phyloP scores from a whole-genome alignment of 345 rosid genomes.

The Toxicodendron radicans region DNA sequence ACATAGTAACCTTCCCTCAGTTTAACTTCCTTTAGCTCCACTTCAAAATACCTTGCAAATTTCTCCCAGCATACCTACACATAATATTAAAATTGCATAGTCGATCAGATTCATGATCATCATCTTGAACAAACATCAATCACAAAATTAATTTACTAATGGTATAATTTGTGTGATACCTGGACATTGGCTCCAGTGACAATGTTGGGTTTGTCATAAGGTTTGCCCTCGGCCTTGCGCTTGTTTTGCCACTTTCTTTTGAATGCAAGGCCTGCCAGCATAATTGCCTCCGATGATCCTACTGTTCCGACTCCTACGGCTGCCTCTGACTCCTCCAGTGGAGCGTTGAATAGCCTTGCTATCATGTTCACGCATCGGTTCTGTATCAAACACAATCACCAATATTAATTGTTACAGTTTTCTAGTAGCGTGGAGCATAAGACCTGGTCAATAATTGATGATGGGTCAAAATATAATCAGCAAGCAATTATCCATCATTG shows the following conservation, averaged over 20 bases:
- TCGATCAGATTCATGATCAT: background rate
- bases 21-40: constrained; percentile 88
- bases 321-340: constrained; percentile 62
- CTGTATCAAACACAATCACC: constrained; percentile 35
- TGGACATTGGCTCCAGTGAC: constrained; percentile 98
- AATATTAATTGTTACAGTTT: background rate
- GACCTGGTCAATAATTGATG: too few relatives aligned
- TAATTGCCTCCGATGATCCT: constrained; percentile 95
- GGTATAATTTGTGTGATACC: constrained; percentile 26
- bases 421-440: background rate
- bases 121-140: too few relatives aligned
- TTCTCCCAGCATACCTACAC: constrained; percentile 83
- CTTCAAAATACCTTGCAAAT: constrained; percentile 94
- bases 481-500: too few relatives aligned
- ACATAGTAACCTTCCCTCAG: constrained; percentile 86
- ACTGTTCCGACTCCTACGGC: constrained; percentile 94
- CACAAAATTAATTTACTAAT: too few relatives aligned
- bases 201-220: constrained; percentile 81
- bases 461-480: too few relatives aligned
- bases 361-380: constrained; percentile 96
- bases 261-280: constrained; percentile 93
- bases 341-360: constrained; percentile 89
- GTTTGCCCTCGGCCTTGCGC: constrained; percentile 80
- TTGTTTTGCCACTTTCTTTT: constrained; percentile 95
- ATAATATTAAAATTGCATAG: background rate